phyloP scores from a whole-genome alignment of 192 early-diverging fungal genomes.

The Chytriomyces sp. region DNA sequence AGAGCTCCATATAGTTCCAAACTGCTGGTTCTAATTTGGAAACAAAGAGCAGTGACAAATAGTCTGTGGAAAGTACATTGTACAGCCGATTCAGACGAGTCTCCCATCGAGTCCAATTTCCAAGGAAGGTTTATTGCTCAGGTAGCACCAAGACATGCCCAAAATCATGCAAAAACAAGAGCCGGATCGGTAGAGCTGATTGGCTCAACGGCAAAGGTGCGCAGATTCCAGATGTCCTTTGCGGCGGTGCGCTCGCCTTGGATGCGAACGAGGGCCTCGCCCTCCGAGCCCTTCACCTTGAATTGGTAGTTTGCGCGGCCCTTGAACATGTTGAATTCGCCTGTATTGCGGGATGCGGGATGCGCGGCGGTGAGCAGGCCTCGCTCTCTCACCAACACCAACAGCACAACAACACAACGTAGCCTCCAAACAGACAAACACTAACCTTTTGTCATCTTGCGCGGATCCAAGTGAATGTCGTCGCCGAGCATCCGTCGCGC shows the following conservation, averaged over 20 bases:
- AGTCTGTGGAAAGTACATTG: no score
- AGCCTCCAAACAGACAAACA: neutral
- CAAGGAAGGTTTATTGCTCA: no score
- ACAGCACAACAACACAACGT: neutral
- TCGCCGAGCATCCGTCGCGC: slow-evolving; percentile 2
- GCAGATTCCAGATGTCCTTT: slow-evolving; percentile 28
- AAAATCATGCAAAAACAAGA: slow-evolving; percentile 8
- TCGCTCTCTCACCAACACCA: neutral
- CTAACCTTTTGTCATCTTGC: slow-evolving; percentile 10
- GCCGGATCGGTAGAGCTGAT: neutral
- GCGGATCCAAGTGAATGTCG: slow-evolving; percentile 14
- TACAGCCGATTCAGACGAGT: no score
- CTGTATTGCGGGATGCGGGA: neutral
- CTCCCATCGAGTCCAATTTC: no score
- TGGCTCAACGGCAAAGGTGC: slow-evolving; percentile 3
- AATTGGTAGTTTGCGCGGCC: slow-evolving; percentile 26
- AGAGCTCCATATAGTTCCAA: no score
- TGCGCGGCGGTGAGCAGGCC: no score
- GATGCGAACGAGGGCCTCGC: slow-evolving; percentile 11
- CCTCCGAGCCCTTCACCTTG: slow-evolving; percentile 20
- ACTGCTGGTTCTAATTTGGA: no score
- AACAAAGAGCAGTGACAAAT: no score
- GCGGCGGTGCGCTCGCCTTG: slow-evolving; percentile 12
- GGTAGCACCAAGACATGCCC: no score
- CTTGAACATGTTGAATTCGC: slow-evolving; percentile 32